These are phyloP conservation scores for Dactylellina drechsleri DNA, from an alignment of 2,329 filamentous ascomycete genomes.

Conservation along the genomic window DNA sequence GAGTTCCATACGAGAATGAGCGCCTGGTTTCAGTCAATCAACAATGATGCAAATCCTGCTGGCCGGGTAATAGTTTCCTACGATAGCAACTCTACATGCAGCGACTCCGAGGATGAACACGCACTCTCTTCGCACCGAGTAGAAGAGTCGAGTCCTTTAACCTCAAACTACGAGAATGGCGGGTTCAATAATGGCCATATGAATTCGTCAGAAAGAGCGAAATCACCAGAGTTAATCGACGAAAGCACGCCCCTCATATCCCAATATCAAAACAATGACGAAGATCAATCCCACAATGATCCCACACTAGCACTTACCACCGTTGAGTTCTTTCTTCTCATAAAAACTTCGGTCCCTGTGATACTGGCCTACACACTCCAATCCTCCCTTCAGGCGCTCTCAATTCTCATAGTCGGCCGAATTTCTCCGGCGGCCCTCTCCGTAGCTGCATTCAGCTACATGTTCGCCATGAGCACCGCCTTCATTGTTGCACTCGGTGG, in stretches of 20 bases:
- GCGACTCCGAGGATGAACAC: constrained; percentile 32
- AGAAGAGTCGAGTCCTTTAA: background rate
- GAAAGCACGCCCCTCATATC: background rate
- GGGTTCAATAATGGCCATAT: background rate
- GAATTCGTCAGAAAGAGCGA: constrained; percentile 6
- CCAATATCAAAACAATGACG: too few species aligned
- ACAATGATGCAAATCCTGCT: constrained; percentile 22
- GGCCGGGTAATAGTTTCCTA: constrained; percentile 31
- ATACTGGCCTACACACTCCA: constrained; percentile 87
- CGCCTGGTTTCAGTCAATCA: constrained; percentile 33
- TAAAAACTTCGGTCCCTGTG: constrained; percentile 77
- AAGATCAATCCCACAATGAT: background rate
- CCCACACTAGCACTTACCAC: constrained; percentile 3
- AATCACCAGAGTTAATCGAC: constrained; percentile 18
- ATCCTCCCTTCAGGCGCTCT: constrained; percentile 84
- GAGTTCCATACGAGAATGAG: constrained; percentile 17
- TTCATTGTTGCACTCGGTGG: constrained; percentile 89
- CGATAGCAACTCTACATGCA: constrained; percentile 29
- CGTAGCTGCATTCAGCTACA: constrained; percentile 86
- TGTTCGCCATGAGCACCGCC: constrained; percentile 90
- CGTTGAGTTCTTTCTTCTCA: constrained; percentile 73
- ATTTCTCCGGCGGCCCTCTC: constrained; percentile 82
- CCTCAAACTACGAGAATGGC: background rate
- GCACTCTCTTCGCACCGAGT: background rate
- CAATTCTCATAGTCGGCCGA: constrained; percentile 82